phyloP scores from a whole-genome alignment of 345 rosid species.

The Moringa oleifera region DNA sequence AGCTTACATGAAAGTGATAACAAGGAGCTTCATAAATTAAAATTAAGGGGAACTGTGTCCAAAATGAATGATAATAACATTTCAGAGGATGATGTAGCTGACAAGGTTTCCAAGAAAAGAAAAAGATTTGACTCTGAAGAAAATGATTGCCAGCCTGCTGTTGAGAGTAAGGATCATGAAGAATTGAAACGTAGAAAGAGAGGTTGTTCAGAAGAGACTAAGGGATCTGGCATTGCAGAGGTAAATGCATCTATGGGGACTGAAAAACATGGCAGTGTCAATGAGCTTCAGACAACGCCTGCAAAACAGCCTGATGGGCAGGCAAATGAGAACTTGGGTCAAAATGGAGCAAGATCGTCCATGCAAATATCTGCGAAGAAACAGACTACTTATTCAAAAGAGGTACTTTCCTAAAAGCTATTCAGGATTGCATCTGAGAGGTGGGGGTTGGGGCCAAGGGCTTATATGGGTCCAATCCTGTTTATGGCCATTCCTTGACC shows the following conservation, averaged over 20 bases:
- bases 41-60: conserved; percentile 12
- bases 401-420: conserved; percentile 33
- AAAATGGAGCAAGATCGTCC: conserved; percentile 36
- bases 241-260: conserved; percentile 12
- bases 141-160: conserved; percentile 22
- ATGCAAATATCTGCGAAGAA: conserved; percentile 30
- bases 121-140: conserved; percentile 57
- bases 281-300: conserved; percentile 24
- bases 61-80: conserved; percentile 16
- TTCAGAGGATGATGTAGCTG: conserved; percentile 15
- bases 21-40: conserved; percentile 14
- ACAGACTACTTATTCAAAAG: conserved; percentile 45
- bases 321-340: conserved; percentile 32
- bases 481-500: no score
- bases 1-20: not conserved
- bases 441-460: no score
- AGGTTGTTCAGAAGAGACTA: conserved; percentile 27
- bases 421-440: no score
- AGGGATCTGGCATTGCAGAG: conserved; percentile 10
- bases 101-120: conserved; percentile 60
- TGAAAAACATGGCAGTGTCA: conserved; percentile 12
- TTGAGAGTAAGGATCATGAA: conserved; percentile 30
- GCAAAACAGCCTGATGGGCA: conserved; percentile 21
- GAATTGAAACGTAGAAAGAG: conserved; percentile 53
- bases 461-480: no score